Evolutionary conservation across 2,329 filamentous ascomycete genomes (phyloP).

Genomic region (Trichoderma guizhouense): DNA sequence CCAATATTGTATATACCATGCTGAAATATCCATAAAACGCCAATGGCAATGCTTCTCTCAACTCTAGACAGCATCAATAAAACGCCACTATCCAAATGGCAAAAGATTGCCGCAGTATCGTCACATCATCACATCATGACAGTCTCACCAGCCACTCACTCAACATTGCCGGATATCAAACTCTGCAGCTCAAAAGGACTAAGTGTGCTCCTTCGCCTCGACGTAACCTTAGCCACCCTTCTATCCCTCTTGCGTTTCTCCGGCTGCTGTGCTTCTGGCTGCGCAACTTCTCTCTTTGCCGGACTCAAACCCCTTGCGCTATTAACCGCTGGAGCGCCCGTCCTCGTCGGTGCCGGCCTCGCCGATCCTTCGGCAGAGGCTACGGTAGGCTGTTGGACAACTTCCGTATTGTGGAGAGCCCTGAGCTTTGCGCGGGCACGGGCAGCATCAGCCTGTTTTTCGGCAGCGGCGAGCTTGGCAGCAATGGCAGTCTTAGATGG

Average conservation of each 20-base stretch:
- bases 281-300: constrained; percentile 32
- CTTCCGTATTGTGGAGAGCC: constrained; percentile 43
- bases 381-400: constrained; percentile 30
- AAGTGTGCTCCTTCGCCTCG: constrained; percentile 68
- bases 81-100: neutral
- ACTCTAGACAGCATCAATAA: neutral
- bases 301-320: constrained; percentile 27
- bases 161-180: constrained; percentile 51
- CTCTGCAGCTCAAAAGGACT: constrained; percentile 72
- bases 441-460: constrained; percentile 61
- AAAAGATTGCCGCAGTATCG: neutral
- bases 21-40: neutral
- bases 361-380: constrained; percentile 6
- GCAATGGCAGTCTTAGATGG: constrained; percentile 60
- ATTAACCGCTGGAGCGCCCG: constrained; percentile 10
- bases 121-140: neutral
- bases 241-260: constrained; percentile 50
- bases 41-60: neutral
- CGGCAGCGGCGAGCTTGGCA: constrained; percentile 61
- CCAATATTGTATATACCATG: neutral
- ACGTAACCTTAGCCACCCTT: constrained; percentile 54
- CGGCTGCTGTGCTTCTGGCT: constrained; percentile 27
- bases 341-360: constrained; percentile 7
- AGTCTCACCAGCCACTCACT: constrained; percentile 26
- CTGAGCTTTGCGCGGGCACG: constrained; percentile 60